Percentiles rank a stretch among this genome's conserved stretches.
phyloP scores from a whole-genome alignment of 768 basidiomycete genomes.

The Amylocystis lapponica region DNA sequence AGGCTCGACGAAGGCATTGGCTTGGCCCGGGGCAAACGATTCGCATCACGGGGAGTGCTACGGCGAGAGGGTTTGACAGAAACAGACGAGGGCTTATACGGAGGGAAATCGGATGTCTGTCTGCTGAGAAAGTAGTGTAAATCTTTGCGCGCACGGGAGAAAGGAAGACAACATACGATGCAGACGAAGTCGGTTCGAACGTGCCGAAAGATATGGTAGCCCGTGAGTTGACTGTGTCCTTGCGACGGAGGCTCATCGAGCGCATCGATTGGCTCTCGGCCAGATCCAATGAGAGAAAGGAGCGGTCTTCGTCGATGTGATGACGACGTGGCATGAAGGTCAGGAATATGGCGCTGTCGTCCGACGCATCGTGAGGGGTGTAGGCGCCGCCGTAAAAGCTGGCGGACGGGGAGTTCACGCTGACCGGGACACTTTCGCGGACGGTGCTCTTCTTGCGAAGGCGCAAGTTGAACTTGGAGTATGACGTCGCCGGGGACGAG shows the following conservation, averaged over 20 bases:
- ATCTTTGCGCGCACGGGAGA: background rate
- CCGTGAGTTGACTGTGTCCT: constrained; percentile 22
- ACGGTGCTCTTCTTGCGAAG: constrained; percentile 6
- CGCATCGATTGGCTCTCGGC: constrained; percentile 45
- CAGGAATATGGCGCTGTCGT: constrained; percentile 39
- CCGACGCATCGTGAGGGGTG: constrained; percentile 34
- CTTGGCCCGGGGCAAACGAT: constrained; percentile 55
- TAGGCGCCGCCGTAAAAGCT: constrained; percentile 11
- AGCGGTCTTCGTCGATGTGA: constrained; percentile 34
- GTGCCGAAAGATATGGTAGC: constrained; percentile 7
- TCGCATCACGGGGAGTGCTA: constrained; percentile 35
- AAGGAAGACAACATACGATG: constrained; percentile 8
- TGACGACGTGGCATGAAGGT: constrained; percentile 40
- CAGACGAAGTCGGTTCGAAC: constrained; percentile 2
- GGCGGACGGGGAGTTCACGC: constrained; percentile 12
- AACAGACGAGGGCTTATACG: constrained; percentile 3
- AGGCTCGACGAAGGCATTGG: constrained; percentile 50
- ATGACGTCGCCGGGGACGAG: constrained; percentile 18
- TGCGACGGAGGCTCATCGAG: constrained; percentile 33
- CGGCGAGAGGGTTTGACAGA: constrained; percentile 16
- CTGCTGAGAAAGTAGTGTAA: no score
- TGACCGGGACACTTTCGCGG: constrained; percentile 18
- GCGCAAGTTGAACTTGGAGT: no score
- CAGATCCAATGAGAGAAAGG: constrained; percentile 66
- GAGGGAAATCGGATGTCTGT: no score